phyloP scores from a whole-genome alignment of 768 basidiomycete species.

The Hygrocybe coccinea region DNA sequence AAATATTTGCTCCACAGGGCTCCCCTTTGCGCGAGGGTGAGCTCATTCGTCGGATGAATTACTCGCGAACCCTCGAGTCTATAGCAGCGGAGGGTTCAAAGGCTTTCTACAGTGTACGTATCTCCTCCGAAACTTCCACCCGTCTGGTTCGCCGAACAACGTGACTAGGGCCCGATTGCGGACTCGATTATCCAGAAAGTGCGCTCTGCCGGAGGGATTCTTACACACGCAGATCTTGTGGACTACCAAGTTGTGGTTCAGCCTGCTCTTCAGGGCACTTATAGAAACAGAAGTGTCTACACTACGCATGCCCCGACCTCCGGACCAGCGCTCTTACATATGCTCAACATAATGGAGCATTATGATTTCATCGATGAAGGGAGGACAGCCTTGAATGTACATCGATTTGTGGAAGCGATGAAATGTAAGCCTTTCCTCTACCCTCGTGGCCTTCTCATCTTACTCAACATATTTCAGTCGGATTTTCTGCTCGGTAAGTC shows the following conservation, averaged over 20 bases:
- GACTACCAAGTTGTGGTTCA: constrained; percentile 64
- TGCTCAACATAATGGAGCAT: constrained; percentile 87
- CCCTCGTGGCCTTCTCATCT: not conserved
- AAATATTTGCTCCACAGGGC: constrained; percentile 80
- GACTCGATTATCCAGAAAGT: constrained; percentile 72
- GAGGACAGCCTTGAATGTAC: constrained; percentile 59
- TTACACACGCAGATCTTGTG: constrained; percentile 69
- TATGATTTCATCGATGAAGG: constrained; percentile 46
- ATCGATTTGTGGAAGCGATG: constrained; percentile 77
- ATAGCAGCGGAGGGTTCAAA: constrained; percentile 75
- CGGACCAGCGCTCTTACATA: constrained; percentile 78
- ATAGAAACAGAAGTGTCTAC: constrained; percentile 73
- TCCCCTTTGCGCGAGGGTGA: constrained; percentile 70
- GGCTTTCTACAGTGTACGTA: constrained; percentile 72
- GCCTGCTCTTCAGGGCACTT: constrained; percentile 74
- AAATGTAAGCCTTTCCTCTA: constrained; percentile 45
- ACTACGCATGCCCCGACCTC: constrained; percentile 82
- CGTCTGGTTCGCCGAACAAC: constrained; percentile 8
- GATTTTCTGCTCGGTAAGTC: constrained; percentile 45
- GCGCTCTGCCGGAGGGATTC: constrained; percentile 67
- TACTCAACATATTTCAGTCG: constrained; percentile 20
- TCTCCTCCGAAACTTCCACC: constrained; percentile 9
- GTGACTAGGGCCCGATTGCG: constrained; percentile 68
- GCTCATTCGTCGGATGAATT: constrained; percentile 62
- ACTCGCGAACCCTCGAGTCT: constrained; percentile 66